A percentile compares a stretch with the other conserved stretches of the same genome.
Evolutionary conservation across 805 yeast genomes (phyloP).

Genomic region (Pichia sporocuriosa): DNA sequence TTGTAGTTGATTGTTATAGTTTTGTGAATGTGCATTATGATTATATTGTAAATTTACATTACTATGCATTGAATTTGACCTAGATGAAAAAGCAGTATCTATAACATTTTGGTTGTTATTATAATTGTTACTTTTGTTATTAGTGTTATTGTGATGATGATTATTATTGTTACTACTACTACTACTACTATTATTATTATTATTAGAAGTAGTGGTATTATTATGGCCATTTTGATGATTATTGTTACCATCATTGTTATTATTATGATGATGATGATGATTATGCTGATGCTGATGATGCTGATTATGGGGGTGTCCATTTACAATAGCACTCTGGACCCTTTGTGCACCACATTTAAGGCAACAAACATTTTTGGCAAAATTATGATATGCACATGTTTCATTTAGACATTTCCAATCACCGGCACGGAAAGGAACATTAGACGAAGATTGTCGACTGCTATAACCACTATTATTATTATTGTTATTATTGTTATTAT

Average conservation of each 20-base stretch:
- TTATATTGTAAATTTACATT: slow-evolving; percentile 5
- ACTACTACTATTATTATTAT: background rate
- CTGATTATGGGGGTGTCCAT: slow-evolving; percentile 26
- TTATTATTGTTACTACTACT: background rate
- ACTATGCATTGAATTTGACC: slow-evolving; percentile 13
- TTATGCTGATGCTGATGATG: slow-evolving; percentile 24
- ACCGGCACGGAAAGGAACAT: slow-evolving; percentile 94
- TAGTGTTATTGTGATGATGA: background rate
- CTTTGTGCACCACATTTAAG: slow-evolving; percentile 83
- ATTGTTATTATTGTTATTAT: slow-evolving; percentile 15
- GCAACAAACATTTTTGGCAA: slow-evolving; percentile 84
- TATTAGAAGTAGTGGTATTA: slow-evolving; percentile 5
- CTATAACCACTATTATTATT: slow-evolving; percentile 18
- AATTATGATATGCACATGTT: slow-evolving; percentile 79
- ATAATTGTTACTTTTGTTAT: background rate
- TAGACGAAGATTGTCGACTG: slow-evolving; percentile 27
- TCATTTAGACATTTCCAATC: slow-evolving; percentile 90
- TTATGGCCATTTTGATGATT: background rate
- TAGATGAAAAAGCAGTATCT: slow-evolving; percentile 7
- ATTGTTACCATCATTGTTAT: slow-evolving; percentile 9
- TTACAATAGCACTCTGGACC: slow-evolving; percentile 26
- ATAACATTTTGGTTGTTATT: background rate
- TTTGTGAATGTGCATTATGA: background rate
- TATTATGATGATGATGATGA: slow-evolving; percentile 18
- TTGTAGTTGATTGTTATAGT: background rate